Base-by-base conservation (phyloP, 1,284 basidiomycete species). In the Tausonia pullulans region DNA sequence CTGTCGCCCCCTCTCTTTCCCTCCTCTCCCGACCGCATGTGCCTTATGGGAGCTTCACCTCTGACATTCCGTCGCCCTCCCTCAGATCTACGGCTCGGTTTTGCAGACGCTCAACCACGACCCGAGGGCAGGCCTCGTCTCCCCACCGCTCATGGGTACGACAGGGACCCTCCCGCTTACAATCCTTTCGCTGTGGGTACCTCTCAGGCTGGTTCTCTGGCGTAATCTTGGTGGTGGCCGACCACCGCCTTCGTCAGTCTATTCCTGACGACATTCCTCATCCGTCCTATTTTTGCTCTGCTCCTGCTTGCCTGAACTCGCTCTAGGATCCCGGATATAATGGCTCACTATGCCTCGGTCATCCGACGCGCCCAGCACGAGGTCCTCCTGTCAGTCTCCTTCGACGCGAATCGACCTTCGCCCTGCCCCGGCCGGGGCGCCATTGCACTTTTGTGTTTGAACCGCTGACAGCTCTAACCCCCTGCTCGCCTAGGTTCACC, bases 241-340 rank as follows among this genome's bases (percentile, higher is more conserved):
- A 27, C 27, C 27, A 27, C 27, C 27, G 27, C 27, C 27, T 27
- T 27, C 27, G 27, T 27, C 27, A 27, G 27, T 27, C 27, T 27
- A 27, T 27, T 27, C 27, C 27, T 27, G 27, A 27, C 27, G 27
- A 27, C 27, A 27, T 27, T 27, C 27, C 27, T 71, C 70, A 62
- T 8, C 53, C 3, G 9, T 66, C 10, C 6, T 45, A 16, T 7
- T 27, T 45, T 53, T 48, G 44, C 46, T 56, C 58, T 55, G 68
- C 52, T 69, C 74, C 70, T 71, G 74, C 63, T 75, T 72, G 27
- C 27, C 27, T 27, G 27, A 27, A 27, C 27, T 27, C 27, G 27
- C 27, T 27, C 27, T 58, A 81, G 82, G 45, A 83, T 84, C 49
- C 82, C 82, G 3, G 83, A 84, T 69, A 84, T 84, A 69, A 83